A percentile compares a stretch with the other conserved stretches of the same genome.
phyloP scores from a whole-genome alignment of 768 basidiomycete species.

The Russula ochroleuca region DNA sequence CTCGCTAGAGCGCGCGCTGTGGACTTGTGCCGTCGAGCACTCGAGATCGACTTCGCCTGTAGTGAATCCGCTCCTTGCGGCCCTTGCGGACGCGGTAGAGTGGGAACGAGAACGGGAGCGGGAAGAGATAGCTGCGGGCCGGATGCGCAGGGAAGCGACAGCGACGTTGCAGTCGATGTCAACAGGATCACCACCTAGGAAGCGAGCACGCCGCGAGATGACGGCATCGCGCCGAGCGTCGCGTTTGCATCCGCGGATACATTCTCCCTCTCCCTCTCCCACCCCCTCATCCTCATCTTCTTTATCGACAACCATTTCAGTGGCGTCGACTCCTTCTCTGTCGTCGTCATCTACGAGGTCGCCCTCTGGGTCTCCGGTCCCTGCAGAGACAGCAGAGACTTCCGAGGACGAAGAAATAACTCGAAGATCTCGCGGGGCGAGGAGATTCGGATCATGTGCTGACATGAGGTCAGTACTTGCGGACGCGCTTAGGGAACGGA shows the following conservation, averaged over 20 bases:
- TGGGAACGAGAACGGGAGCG: neutral
- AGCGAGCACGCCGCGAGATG: slow-evolving; percentile 3
- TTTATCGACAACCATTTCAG: slow-evolving; percentile 2
- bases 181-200: slow-evolving; percentile 2
- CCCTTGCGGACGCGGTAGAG: neutral
- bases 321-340: slow-evolving; percentile 14
- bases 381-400: neutral
- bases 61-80: neutral
- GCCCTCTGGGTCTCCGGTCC: neutral
- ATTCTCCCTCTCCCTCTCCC: neutral
- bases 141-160: neutral
- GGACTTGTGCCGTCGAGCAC: slow-evolving; percentile 10
- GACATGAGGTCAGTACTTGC: slow-evolving; percentile 16
- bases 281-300: neutral
- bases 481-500: slow-evolving; percentile 19
- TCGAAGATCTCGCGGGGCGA: neutral
- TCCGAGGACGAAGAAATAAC: neutral
- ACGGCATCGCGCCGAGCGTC: too few relatives aligned
- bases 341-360: slow-evolving; percentile 1
- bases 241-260: neutral
- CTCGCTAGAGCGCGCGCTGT: slow-evolving; percentile 4
- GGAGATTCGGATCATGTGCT: neutral
- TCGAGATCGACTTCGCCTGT: neutral
- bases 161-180: neutral
- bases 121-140: neutral